These are phyloP conservation scores for Nemania diffusa DNA, from an alignment of 2,329 filamentous ascomycete species.

Conservation along the genomic window DNA sequence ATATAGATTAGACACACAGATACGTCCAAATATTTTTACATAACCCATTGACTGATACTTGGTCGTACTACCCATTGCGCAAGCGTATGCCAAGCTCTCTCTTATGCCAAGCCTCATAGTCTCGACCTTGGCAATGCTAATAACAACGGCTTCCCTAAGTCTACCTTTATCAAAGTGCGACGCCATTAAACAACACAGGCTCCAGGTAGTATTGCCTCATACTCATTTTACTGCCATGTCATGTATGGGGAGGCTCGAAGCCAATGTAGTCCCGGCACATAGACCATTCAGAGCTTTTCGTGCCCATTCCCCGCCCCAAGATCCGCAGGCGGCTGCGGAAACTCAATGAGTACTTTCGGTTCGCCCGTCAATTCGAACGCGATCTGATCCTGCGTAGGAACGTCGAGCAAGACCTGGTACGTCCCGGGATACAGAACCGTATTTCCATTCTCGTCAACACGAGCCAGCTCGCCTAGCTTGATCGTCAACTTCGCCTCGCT, in stretches of 20 bases:
- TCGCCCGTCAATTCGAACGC: constrained; percentile 56
- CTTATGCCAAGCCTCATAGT: constrained; percentile 33
- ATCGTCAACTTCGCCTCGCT: constrained; percentile 50
- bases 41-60: too few relatives aligned
- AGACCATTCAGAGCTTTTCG: constrained; percentile 31
- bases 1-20: too few relatives aligned
- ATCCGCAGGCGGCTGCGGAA: constrained; percentile 48
- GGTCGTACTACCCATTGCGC: too few relatives aligned
- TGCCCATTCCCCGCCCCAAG: constrained; percentile 44
- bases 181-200: not conserved
- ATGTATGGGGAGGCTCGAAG: not conserved
- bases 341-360: constrained; percentile 48
- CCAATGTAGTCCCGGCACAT: not conserved
- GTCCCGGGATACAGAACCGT: constrained; percentile 59
- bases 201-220: not conserved
- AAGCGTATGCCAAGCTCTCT: constrained; percentile 14
- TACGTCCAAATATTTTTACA: too few relatives aligned
- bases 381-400: constrained; percentile 50
- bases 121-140: constrained; percentile 14
- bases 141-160: constrained; percentile 16
- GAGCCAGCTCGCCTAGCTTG: constrained; percentile 57
- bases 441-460: constrained; percentile 58
- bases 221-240: not conserved
- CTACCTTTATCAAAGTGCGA: constrained; percentile 7
- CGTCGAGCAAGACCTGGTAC: constrained; percentile 55